A percentile compares a stretch with the other conserved stretches of the same genome.
These are phyloP conservation scores for Naganishia sp. DNA, from an alignment of 1,284 basidiomycete genomes.

Conservation along the genomic window DNA sequence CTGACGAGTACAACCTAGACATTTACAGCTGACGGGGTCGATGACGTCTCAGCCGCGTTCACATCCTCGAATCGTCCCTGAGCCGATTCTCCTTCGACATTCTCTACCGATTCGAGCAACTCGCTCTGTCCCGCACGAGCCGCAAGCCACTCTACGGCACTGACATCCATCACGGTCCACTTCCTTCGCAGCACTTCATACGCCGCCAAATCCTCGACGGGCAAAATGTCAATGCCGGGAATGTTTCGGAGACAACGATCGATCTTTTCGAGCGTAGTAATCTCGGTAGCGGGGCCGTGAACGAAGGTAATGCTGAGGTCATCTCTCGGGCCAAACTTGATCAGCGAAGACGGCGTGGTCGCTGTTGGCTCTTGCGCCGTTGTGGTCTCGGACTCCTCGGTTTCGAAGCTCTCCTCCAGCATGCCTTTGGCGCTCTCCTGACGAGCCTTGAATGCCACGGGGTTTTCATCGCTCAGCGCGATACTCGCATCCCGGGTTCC, in stretches of 20 bases:
- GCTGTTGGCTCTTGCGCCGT: neutral
- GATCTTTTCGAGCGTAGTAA: constrained; percentile 36
- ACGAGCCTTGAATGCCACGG: constrained; percentile 40
- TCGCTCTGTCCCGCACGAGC: constrained; percentile 48
- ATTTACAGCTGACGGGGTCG: neutral
- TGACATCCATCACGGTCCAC: constrained; percentile 49
- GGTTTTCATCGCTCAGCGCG: constrained; percentile 37
- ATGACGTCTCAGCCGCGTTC: neutral
- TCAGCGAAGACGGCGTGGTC: constrained; percentile 22
- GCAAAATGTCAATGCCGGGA: constrained; percentile 63
- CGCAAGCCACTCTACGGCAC: constrained; percentile 56
- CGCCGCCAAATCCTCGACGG: constrained; percentile 68
- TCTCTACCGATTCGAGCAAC: constrained; percentile 36
- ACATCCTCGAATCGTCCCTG: constrained; percentile 33
- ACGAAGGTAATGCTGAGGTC: constrained; percentile 51
- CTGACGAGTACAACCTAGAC: neutral
- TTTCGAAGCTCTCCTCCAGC: constrained; percentile 37
- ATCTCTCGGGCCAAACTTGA: constrained; percentile 43
- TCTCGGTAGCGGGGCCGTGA: constrained; percentile 39
- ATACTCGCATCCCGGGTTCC: constrained; percentile 44
- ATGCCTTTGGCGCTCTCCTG: constrained; percentile 66
- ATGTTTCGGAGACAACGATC: constrained; percentile 52
- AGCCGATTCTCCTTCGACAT: constrained; percentile 40
- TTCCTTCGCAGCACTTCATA: constrained; percentile 75
- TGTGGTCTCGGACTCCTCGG: constrained; percentile 47